A percentile compares a stretch with the other conserved stretches of the same genome.
These are phyloP conservation scores for Rhodosporidiobolus sp. DNA, from an alignment of 768 basidiomycete genomes.

Conservation along the genomic window DNA sequence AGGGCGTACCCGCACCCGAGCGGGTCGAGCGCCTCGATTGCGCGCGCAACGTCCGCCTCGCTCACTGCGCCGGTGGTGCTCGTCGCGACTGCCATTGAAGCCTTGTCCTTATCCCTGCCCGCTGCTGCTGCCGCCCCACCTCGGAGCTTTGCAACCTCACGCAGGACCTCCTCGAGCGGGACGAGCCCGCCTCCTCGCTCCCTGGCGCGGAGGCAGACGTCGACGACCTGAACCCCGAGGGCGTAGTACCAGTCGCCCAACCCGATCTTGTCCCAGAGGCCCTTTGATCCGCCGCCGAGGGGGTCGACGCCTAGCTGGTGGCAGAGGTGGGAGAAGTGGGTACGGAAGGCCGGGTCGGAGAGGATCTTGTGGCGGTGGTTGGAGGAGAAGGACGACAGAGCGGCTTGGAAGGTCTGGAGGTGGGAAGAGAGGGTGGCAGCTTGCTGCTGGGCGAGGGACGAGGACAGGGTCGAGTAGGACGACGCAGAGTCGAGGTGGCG, in stretches of 20 bases:
- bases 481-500: slow-evolving; percentile 76
- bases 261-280: slow-evolving; percentile 87
- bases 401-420: slow-evolving; percentile 75
- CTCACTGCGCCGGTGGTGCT: slow-evolving; percentile 56
- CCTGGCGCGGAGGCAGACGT: slow-evolving; percentile 50
- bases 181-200: slow-evolving; percentile 83
- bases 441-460: slow-evolving; percentile 70
- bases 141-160: slow-evolving; percentile 72
- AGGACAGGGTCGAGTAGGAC: slow-evolving; percentile 78
- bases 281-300: slow-evolving; percentile 54
- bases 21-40: slow-evolving; percentile 74
- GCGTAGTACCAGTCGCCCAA: slow-evolving; percentile 86
- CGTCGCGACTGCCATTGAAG: not conserved
- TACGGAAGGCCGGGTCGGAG: slow-evolving; percentile 77
- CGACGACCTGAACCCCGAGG: slow-evolving; percentile 67
- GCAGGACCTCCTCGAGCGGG: slow-evolving; percentile 76
- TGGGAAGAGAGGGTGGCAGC: slow-evolving; percentile 75
- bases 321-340: slow-evolving; percentile 95
- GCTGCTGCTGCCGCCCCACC: slow-evolving; percentile 49
- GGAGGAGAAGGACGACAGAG: slow-evolving; percentile 73
- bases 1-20: slow-evolving; percentile 89
- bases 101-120: not conserved
- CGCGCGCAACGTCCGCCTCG: slow-evolving; percentile 59
- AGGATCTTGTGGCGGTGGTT: slow-evolving; percentile 81
- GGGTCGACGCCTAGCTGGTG: slow-evolving; percentile 91